A percentile compares a stretch with the other conserved stretches of the same genome.
phyloP scores from a whole-genome alignment of 345 rosid genomes.

The Excoecaria cochinchinensis region DNA sequence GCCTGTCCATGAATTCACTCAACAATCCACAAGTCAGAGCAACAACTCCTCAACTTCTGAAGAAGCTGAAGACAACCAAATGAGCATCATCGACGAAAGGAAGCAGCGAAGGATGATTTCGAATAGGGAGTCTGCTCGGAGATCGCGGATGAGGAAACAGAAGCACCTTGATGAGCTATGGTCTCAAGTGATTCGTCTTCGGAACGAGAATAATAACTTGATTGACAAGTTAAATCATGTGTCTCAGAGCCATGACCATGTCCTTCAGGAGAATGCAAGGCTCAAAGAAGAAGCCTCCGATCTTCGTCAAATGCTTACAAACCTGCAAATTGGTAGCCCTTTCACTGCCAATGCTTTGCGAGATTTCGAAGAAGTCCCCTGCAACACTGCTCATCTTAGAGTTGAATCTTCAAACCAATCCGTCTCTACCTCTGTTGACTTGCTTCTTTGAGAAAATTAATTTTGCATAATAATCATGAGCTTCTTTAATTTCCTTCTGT shows the following conservation, averaged over 20 bases:
- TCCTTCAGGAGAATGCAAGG: slow-evolving; percentile 63
- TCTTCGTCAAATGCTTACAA: slow-evolving; percentile 67
- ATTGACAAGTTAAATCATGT: slow-evolving; percentile 63
- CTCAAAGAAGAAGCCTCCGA: slow-evolving; percentile 82
- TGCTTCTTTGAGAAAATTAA: slow-evolving; percentile 36
- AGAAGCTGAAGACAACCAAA: slow-evolving; percentile 69
- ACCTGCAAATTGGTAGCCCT: slow-evolving; percentile 49
- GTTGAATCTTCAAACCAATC: slow-evolving; percentile 41
- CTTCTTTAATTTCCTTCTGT: slow-evolving; percentile 17
- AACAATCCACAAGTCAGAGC: slow-evolving; percentile 48
- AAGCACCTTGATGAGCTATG: slow-evolving; percentile 92
- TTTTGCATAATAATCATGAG: slow-evolving; percentile 12
- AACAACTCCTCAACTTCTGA: slow-evolving; percentile 81
- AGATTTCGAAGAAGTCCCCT: slow-evolving; percentile 55
- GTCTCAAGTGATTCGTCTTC: slow-evolving; percentile 77
- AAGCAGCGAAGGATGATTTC: slow-evolving; percentile 92
- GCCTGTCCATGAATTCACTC: slow-evolving; percentile 36
- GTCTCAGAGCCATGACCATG: slow-evolving; percentile 59
- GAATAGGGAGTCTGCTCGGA: slow-evolving; percentile 90
- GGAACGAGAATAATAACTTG: slow-evolving; percentile 66
- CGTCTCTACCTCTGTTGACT: slow-evolving; percentile 38
- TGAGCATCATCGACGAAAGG: slow-evolving; percentile 70
- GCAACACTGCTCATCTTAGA: slow-evolving; percentile 45
- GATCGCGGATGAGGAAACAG: slow-evolving; percentile 97
- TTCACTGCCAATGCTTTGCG: slow-evolving; percentile 36